Base-by-base conservation (phyloP, 2,329 filamentous ascomycete species). In the Teratosphaeria zuluensis region DNA sequence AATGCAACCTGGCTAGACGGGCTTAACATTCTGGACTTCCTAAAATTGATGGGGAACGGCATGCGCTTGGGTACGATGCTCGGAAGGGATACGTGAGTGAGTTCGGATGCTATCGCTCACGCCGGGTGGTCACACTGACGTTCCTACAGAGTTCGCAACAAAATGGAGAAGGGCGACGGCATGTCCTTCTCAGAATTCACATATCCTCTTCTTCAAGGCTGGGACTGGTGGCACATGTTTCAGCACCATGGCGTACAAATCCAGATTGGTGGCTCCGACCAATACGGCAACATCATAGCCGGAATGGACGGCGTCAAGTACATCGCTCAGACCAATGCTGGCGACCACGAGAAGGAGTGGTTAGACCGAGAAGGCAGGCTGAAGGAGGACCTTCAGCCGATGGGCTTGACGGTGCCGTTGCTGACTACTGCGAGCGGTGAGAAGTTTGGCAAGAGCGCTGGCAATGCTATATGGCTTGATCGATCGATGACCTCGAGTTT, bases 191-290 rank as follows among this genome's bases (percentile, higher is more conserved):
- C 90, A 38, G 94, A 99, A 71, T 96, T 99, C 73, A 83, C 85
- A 51, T 99, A 99, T 69, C 94, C 95, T 1, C 76, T 99, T 16
- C 84, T 97, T 67, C 94, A 99, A 72, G 91, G 88, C 24, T 97
- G 92, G 88, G 94, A 99, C 72, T 99, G 92, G 84, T 97, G 90
- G 89, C 81, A 89, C 65, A 81, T 97, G 76, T 95, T 89, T 74
- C 80, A 83, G 53, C 79, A 80, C 28, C 81, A 80, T 56, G 80
- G 81, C 54, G 80, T 91, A 9, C 87, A 92, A 69, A 82, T 97
- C 71, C 91, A 99, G 75, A 89, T 99, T 56, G 94, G 94, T 59
- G 94, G 94, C 46, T 91, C 91, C 6, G 94, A 99, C 71, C 94
- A 99, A 75, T 97, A 87, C 71, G 94, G 94, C 62, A 99, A 99